Base-by-base conservation (phyloP, 2,329 filamentous ascomycete genomes). In the Colletotrichum falcatum region DNA sequence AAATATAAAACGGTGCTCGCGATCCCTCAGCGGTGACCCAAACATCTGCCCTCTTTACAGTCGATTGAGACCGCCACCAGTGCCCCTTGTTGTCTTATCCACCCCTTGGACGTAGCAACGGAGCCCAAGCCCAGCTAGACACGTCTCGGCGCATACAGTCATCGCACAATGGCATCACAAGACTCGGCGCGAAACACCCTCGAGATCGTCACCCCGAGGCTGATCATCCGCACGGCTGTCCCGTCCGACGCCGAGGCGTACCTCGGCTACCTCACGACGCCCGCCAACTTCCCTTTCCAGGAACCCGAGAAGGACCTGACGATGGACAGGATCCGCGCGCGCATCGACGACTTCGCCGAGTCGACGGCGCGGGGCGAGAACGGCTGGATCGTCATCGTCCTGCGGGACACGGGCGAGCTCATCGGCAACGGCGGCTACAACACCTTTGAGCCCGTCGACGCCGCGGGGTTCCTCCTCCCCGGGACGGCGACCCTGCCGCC, bases 401-500 rank as follows among this genome's bases (percentile, higher is more conserved):
- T 48, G 18, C 56, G 39, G 11, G 56, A 33, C 2, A 60, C 56
- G 30, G 18, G 23, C 11, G 20, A 60, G 18, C 12, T 60, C 9
- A 46, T 60, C 30, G 56, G 56, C 33, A 23, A 60, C 12, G 56
- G 28, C 33, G 42, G 56, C 8, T 60, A 60, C 20, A 60, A 60
- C 42, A 60, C 56, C 2, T 48, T 48, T 18, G 56, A 46, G 44
- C 23, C 42, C n/a, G 2, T 48, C 20, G 56, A 48, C 16, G 28
- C 56, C 28, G 12, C 28, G 42, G 42, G 26, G 11, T 60, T 60
- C 23, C 56, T 60, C 23, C 56, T 60, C 20, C 6, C 12, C 37
- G 37, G 37, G 20, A 26, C 33, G 2, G 48, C 56, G 18, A 60
- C 39, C 16, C 28, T 48, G 1, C 23, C 42, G 28, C 28, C 26